Percentiles rank a stretch among this genome's conserved stretches.
Evolutionary conservation across 805 yeast genomes (phyloP).

Genomic region (Brettanomyces anomalus): DNA sequence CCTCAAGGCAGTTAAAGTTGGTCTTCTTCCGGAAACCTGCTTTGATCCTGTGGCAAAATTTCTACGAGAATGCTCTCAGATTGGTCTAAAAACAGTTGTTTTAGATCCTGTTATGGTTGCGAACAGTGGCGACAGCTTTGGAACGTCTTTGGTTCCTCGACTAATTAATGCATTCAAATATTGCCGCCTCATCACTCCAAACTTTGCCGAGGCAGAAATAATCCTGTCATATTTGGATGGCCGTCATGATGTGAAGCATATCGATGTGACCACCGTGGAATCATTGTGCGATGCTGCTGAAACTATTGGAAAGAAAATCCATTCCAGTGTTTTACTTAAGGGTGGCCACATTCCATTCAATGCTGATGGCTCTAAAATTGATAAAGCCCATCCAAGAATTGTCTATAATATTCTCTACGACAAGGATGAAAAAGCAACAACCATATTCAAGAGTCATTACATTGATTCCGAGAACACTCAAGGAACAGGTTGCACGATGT

Average conservation of each 20-base stretch:
- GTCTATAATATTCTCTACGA: conserved; percentile 6
- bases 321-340: conserved; percentile 53
- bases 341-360: conserved; percentile 71
- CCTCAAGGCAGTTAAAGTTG: conserved; percentile 67
- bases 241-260: conserved; percentile 17
- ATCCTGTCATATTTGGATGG: conserved; percentile 24
- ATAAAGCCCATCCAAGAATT: conserved; percentile 9
- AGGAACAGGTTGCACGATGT: conserved; percentile 85
- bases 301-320: conserved; percentile 28
- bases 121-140: conserved; percentile 60
- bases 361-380: conserved; percentile 8
- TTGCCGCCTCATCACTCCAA: conserved; percentile 57
- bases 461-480: conserved; percentile 41
- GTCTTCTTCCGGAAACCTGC: conserved; percentile 55
- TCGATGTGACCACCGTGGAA: conserved; percentile 3
- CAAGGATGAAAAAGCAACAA: neutral
- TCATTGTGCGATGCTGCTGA: conserved; percentile 31
- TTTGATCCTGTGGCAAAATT: conserved; percentile 23
- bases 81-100: conserved; percentile 29
- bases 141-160: conserved; percentile 28
- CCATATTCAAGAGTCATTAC: conserved; percentile 4
- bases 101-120: conserved; percentile 83
- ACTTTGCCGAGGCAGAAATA: conserved; percentile 52
- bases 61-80: conserved; percentile 3
- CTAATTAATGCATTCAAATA: conserved; percentile 10